Percentiles rank a stretch among this genome's conserved stretches.
phyloP scores from a whole-genome alignment of 2,329 filamentous ascomycete genomes.

The Penicillium paneum region DNA sequence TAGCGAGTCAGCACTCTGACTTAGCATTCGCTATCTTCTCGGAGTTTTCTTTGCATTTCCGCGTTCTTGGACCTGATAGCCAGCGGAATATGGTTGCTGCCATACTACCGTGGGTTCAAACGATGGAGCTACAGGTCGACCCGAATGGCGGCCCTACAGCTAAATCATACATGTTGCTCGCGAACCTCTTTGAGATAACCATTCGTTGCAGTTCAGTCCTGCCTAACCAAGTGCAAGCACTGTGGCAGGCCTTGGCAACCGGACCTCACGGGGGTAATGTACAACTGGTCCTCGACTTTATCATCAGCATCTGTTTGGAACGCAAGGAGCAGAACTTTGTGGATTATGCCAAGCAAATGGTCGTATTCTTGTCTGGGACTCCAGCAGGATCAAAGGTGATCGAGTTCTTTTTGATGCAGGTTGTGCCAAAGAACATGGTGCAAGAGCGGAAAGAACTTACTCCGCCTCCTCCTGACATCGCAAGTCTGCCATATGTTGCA shows the following conservation, averaged over 20 bases:
- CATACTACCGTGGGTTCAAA: constrained; percentile 93
- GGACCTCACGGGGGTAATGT: constrained; percentile 93
- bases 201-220: constrained; percentile 83
- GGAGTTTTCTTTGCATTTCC: constrained; percentile 92
- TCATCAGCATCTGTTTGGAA: constrained; percentile 90
- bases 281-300: constrained; percentile 89
- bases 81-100: constrained; percentile 94
- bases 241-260: constrained; percentile 95
- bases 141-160: constrained; percentile 87
- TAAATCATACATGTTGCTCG: constrained; percentile 88
- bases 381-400: constrained; percentile 84
- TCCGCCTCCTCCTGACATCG: constrained; percentile 64
- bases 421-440: constrained; percentile 95
- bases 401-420: constrained; percentile 86
- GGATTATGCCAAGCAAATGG: constrained; percentile 95
- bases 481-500: constrained; percentile 80
- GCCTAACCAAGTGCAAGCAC: constrained; percentile 93
- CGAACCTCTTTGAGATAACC: constrained; percentile 93
- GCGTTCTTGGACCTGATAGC: constrained; percentile 73
- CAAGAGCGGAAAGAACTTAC: constrained; percentile 74
- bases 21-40: constrained; percentile 93
- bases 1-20: constrained; percentile 84
- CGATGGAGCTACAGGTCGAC: constrained; percentile 86
- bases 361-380: constrained; percentile 89
- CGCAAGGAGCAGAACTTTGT: constrained; percentile 97